Base-by-base conservation (phyloP, 371 early-diverging fungal genomes). In the Mortierella polycephala region DNA sequence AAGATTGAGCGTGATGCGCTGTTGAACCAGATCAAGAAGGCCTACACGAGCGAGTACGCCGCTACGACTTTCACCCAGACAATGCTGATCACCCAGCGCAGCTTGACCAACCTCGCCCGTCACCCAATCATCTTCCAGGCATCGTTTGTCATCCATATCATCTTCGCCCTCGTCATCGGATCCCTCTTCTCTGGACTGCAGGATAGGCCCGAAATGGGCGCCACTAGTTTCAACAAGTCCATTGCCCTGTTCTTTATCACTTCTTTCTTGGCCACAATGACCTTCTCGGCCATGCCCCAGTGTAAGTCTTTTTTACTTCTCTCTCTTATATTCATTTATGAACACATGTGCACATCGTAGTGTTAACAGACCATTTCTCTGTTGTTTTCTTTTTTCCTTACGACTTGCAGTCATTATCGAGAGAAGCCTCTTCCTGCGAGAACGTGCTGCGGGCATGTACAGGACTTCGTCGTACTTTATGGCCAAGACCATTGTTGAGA, bases 401-500 rank as follows among this genome's bases (percentile, higher is more conserved):
- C 44, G 20, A 13, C 39, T 37, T 3, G 37, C 55, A 77, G 77
- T 77, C 55, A 77, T 77, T 40, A 72, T 71, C n/a, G 77, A 77
- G 56, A 53, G 77, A 13, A 72, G 77, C 46, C 49, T 77, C 40
- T 77, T 77, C 68, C 49, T 77, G 61, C 45, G 77, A 51, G 77
- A 77, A 53, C 67, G 77, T 7, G 77, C 72, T 12, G 77, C 77
- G 12, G 77, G 77, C 13, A 77, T 77, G 77, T 77, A 77, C 57
- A 55, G 77, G 23, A 77, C 77, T 39, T 64, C 72, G 7, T 63
- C 77, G 16, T 77, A 77, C 58, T 77, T 77, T 21, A 30, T 68
- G 13, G 72, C 77, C 57, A 77, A 77, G 77, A 77, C 77, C n/a
- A 67, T 77, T 41, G 72, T 77, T 45, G 77, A 77, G 62, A 77